Evolutionary conservation across 106 monocot species (phyloP).

Genomic region (Apostasia shenzhenica): DNA sequence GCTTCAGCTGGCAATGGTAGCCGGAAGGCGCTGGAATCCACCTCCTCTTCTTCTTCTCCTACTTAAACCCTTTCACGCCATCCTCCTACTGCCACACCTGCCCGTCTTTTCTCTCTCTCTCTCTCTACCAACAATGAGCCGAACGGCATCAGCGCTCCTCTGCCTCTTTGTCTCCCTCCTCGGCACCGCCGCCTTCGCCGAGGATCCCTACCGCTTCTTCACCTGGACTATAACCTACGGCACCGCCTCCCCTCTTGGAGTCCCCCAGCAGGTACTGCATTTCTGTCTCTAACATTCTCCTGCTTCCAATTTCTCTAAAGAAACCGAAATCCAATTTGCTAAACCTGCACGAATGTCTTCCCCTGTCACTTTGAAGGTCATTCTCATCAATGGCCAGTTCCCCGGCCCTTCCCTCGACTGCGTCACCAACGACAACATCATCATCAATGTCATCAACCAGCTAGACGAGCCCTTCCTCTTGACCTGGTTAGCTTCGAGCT

Average conservation of each 20-base stretch:
- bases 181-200: conserved; percentile 10
- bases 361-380: conserved; percentile 33
- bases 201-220: conserved; percentile 33
- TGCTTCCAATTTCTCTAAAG: neutral
- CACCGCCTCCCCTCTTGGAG: conserved; percentile 24
- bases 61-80: neutral
- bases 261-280: conserved; percentile 23
- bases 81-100: neutral
- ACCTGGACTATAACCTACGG: conserved; percentile 38
- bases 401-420: conserved; percentile 73
- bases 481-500: conserved; percentile 39
- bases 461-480: conserved; percentile 96
- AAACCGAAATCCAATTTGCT: neutral
- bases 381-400: conserved; percentile 86
- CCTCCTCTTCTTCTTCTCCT: neutral
- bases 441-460: conserved; percentile 72
- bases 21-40: neutral
- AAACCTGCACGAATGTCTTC: neutral
- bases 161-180: neutral
- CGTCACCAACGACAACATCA: conserved; percentile 87
- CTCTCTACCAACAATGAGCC: neutral
- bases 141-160: neutral
- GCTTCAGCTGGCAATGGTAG: neutral
- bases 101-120: neutral
- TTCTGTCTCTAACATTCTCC: neutral